Evolutionary conservation across 1,284 basidiomycete genomes (phyloP).

Genomic region (Cutaneotrichosporon dermatis): DNA sequence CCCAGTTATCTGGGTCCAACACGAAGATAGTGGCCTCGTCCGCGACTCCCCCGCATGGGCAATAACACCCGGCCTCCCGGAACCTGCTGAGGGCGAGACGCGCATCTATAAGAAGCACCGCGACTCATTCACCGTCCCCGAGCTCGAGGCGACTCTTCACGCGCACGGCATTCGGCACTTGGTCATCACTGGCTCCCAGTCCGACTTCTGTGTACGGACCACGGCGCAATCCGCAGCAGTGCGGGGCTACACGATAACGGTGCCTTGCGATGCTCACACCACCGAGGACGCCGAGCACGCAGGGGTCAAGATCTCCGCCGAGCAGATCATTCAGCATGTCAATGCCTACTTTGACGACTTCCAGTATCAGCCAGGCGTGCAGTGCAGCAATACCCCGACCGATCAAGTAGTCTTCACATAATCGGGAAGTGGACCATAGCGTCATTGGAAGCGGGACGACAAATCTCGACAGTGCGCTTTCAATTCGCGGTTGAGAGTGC

Average conservation of each 20-base stretch:
- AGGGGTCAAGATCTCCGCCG: background rate
- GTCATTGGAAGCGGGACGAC: too few species aligned
- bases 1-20: slow-evolving; percentile 11
- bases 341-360: slow-evolving; percentile 1
- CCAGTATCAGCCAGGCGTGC: background rate
- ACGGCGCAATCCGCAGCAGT: background rate
- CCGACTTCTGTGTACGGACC: slow-evolving; percentile 6
- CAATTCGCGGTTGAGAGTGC: too few species aligned
- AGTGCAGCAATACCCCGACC: background rate
- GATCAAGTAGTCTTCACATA: background rate
- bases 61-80: background rate
- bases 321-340: background rate
- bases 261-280: slow-evolving; percentile 8
- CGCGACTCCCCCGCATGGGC: background rate
- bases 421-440: background rate
- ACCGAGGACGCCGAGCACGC: slow-evolving; percentile 3
- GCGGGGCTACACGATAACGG: slow-evolving; percentile 1
- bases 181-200: slow-evolving; percentile 7
- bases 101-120: background rate
- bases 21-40: background rate
- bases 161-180: background rate
- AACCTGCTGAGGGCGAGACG: background rate
- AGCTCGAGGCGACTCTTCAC: background rate
- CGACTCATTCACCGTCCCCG: slow-evolving; percentile 2
- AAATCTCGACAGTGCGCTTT: too few species aligned